These are phyloP conservation scores for Citeromyces hawaiiensis DNA, from an alignment of 1,139 yeast genomes.

Conservation along the genomic window DNA sequence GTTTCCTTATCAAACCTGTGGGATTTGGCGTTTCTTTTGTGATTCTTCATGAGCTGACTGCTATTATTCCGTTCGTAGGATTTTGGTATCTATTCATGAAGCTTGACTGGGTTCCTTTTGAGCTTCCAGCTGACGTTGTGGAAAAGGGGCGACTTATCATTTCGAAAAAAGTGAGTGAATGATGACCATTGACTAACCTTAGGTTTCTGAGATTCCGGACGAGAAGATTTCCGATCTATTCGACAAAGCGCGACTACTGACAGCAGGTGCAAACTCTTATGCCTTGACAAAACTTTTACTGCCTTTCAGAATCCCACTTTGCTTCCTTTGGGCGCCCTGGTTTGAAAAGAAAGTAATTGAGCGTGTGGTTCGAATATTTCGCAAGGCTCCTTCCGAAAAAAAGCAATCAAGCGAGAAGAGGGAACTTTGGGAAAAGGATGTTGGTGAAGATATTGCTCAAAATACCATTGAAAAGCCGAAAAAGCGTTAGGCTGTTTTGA, in stretches of 20 bases:
- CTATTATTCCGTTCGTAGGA: slow-evolving; percentile 64
- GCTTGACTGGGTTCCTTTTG: slow-evolving; percentile 29
- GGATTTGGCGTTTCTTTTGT: slow-evolving; percentile 37
- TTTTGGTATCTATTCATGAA: slow-evolving; percentile 67
- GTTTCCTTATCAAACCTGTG: slow-evolving; percentile 14
- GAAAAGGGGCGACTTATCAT: slow-evolving; percentile 49
- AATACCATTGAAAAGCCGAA: not conserved
- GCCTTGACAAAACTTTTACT: slow-evolving; percentile 55
- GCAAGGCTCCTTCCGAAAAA: slow-evolving; percentile 3
- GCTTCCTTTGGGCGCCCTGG: slow-evolving; percentile 51
- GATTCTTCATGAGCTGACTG: slow-evolving; percentile 76
- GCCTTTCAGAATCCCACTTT: slow-evolving; percentile 47
- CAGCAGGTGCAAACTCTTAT: slow-evolving; percentile 85
- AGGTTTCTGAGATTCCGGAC: not conserved
- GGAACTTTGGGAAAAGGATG: slow-evolving; percentile 2
- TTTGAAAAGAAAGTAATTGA: slow-evolving; percentile 46
- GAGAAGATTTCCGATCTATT: slow-evolving; percentile 14
- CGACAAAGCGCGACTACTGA: slow-evolving; percentile 42
- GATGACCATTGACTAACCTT: not conserved
- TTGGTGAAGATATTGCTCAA: not conserved
- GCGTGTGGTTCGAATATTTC: slow-evolving; percentile 32
- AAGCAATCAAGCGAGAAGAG: not conserved
- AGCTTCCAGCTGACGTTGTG: slow-evolving; percentile 55
- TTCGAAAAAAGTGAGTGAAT: slow-evolving; percentile 24
- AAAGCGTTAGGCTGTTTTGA: not conserved